Conservation (phyloP, 2,329 filamentous ascomycete genomes). For the Thelonectria blattea region DNA sequence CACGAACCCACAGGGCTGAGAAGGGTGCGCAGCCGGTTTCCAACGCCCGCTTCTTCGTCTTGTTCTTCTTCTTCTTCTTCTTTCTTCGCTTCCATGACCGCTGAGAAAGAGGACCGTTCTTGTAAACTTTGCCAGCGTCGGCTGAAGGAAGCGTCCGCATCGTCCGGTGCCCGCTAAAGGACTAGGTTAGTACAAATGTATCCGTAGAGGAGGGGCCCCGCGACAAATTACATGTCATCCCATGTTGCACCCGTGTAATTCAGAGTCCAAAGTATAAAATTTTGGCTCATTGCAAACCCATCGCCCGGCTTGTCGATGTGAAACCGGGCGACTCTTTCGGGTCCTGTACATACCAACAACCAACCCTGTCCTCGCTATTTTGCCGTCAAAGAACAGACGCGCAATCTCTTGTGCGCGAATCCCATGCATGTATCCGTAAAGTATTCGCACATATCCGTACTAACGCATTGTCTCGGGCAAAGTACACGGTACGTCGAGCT, state of each 20-base stretch:
- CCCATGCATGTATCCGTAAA: not conserved
- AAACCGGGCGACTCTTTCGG: slow-evolving; percentile 11
- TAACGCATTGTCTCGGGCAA: not conserved
- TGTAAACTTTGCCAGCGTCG: slow-evolving; percentile 9
- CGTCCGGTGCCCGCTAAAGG: not conserved
- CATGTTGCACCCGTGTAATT: not conserved
- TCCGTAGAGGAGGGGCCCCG: too few relatives aligned
- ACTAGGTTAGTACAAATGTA: too few relatives aligned
- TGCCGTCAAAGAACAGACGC: slow-evolving; percentile 1
- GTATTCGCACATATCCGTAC: too few relatives aligned
- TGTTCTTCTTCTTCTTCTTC: too few relatives aligned
- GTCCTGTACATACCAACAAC: too few relatives aligned
- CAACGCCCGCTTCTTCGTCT: not conserved
- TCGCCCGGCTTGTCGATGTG: not conserved
- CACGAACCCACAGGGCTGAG: slow-evolving; percentile 35
- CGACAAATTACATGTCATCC: slow-evolving; percentile 5
- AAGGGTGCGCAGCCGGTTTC: slow-evolving; percentile 18
- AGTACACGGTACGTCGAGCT: slow-evolving; percentile 1
- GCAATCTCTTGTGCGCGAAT: not conserved
- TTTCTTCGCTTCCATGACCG: too few relatives aligned
- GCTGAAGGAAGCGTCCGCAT: not conserved
- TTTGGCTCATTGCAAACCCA: not conserved
- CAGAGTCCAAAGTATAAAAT: not conserved
- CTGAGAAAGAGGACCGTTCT: not conserved
- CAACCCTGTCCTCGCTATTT: not conserved